Evolutionary conservation across 208 protist genomes (phyloP).

Genomic region (Trypanosomatidae sp.): DNA sequence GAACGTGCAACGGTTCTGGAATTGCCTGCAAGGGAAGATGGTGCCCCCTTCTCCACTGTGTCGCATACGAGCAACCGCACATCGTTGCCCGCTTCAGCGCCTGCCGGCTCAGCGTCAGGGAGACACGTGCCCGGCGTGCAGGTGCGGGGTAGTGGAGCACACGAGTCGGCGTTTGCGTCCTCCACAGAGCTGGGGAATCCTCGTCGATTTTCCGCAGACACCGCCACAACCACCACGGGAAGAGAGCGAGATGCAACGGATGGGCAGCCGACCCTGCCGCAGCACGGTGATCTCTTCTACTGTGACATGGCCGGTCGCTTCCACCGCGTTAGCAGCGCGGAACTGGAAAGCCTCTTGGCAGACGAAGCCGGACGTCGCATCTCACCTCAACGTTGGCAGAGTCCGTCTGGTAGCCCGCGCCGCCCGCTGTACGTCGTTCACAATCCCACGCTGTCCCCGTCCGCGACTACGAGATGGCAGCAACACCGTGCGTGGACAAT

Average conservation of each 20-base stretch:
- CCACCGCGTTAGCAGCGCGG: slow-evolving; percentile 13
- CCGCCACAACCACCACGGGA: neutral
- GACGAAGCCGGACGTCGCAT: neutral
- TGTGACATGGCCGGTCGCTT: slow-evolving; percentile 11
- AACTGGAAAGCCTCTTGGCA: slow-evolving; percentile 8
- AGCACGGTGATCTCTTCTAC: slow-evolving; percentile 29
- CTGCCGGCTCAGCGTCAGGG: neutral
- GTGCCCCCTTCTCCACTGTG: neutral
- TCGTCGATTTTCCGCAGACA: neutral
- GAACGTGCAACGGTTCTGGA: neutral
- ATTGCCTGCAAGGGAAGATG: neutral
- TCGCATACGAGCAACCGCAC: neutral
- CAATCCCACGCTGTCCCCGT: neutral
- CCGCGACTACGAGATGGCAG: slow-evolving; percentile 1
- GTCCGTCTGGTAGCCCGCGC: neutral
- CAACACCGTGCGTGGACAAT: slow-evolving; percentile 22
- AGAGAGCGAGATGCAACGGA: neutral
- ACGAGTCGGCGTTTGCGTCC: neutral
- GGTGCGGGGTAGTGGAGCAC: neutral
- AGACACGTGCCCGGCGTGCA: neutral
- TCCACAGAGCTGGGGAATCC: neutral
- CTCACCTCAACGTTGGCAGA: neutral
- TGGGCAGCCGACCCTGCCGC: neutral
- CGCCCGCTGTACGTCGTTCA: slow-evolving; percentile 26
- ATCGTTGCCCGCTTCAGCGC: neutral